phyloP scores from a whole-genome alignment of 2,329 filamentous ascomycete genomes.

The Exophiala sideris region DNA sequence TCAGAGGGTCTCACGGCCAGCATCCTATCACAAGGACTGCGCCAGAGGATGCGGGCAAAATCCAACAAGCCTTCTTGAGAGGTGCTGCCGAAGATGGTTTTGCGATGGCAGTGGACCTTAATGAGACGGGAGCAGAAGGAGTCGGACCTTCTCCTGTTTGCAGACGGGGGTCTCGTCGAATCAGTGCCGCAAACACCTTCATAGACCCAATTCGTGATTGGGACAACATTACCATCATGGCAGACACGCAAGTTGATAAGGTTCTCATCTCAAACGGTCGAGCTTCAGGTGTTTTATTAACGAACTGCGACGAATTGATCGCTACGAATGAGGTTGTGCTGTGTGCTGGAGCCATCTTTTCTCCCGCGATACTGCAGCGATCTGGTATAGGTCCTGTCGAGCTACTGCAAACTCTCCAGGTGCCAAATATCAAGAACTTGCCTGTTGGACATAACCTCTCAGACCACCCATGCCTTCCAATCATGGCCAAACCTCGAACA shows the following conservation, averaged over 20 bases:
- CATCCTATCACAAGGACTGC: slow-evolving; percentile 10
- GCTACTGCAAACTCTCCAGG: slow-evolving; percentile 5
- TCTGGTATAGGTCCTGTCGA: slow-evolving; percentile 23
- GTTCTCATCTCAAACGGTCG: background rate
- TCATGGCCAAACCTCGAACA: slow-evolving; percentile 16
- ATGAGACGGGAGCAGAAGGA: slow-evolving; percentile 19
- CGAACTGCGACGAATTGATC: background rate
- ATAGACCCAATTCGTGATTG: slow-evolving; percentile 16
- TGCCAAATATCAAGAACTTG: slow-evolving; percentile 15
- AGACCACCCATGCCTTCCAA: slow-evolving; percentile 25
- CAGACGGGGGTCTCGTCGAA: slow-evolving; percentile 13
- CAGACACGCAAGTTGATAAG: slow-evolving; percentile 4
- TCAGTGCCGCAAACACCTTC: slow-evolving; percentile 22
- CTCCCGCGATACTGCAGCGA: slow-evolving; percentile 23
- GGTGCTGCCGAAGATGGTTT: slow-evolving; percentile 10
- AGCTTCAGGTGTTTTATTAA: background rate
- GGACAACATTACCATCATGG: slow-evolving; percentile 16
- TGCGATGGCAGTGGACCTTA: slow-evolving; percentile 9
- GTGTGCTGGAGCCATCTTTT: slow-evolving; percentile 20
- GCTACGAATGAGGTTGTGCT: slow-evolving; percentile 20
- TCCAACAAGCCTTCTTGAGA: slow-evolving; percentile 18
- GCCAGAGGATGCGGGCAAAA: slow-evolving; percentile 16
- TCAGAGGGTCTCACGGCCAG: background rate
- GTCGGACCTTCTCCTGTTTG: slow-evolving; percentile 21
- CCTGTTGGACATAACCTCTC: slow-evolving; percentile 21